These are phyloP conservation scores for Cytospora paraplurivora DNA, from an alignment of 2,329 filamentous ascomycete species.

Conservation along the genomic window DNA sequence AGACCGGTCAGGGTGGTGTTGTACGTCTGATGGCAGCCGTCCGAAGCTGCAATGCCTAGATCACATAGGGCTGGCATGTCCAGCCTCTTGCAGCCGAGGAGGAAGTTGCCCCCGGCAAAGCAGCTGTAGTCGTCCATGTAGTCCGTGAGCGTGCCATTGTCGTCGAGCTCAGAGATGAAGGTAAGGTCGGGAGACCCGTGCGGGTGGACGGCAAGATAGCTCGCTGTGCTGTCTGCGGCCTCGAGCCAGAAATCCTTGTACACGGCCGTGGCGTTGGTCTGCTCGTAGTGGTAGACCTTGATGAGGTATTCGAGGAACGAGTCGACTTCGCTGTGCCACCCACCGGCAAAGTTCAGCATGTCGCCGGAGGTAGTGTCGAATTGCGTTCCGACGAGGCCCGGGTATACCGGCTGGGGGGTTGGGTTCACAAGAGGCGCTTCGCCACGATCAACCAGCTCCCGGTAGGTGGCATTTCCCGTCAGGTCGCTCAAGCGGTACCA, in stretches of 20 bases:
- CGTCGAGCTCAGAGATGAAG: conserved; percentile 18
- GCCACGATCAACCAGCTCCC: conserved; percentile 16
- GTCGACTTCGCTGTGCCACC: conserved; percentile 17
- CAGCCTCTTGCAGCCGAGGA: conserved; percentile 19
- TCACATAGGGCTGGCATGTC: conserved; percentile 14
- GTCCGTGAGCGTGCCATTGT: conserved; percentile 18
- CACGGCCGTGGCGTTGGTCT: conserved; percentile 12
- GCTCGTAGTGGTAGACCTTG: conserved; percentile 19
- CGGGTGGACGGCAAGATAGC: conserved; percentile 20
- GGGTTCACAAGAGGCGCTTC: conserved; percentile 20
- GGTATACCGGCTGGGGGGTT: conserved; percentile 12
- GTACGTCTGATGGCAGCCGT: conserved; percentile 22
- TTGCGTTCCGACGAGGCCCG: conserved; percentile 18
- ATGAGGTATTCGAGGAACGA: conserved; percentile 22
- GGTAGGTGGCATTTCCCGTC: conserved; percentile 18
- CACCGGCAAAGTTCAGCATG: conserved; percentile 18
- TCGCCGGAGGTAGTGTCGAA: conserved; percentile 15
- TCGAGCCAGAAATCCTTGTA: conserved; percentile 21
- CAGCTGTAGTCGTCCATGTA: conserved; percentile 23
- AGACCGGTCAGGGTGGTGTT: conserved; percentile 21
- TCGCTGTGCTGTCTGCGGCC: conserved; percentile 15
- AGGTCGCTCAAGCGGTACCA: conserved; percentile 19
- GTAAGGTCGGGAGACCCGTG: conserved; percentile 16
- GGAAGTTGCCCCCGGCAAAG: conserved; percentile 15
- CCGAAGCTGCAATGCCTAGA: conserved; percentile 17